Evolutionary conservation across 805 yeast species (phyloP), one percentile per base, ranked within the genome.

Genomic region (Candida jianshihensis): DNA sequence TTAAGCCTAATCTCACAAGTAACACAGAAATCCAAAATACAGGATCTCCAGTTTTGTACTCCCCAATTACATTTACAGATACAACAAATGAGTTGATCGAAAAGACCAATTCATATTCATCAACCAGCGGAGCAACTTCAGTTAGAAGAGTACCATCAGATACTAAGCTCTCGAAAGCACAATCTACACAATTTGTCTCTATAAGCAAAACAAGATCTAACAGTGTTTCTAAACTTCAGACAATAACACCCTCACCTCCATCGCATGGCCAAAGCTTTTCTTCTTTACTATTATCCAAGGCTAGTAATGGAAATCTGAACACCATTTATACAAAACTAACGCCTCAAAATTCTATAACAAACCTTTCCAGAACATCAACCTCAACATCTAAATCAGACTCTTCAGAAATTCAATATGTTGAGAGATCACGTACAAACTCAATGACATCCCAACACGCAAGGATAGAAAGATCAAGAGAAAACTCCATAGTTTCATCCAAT

Each of bases 21-120:
- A 32, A 35, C 22, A 35, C 47, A 4, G 26, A 35, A 29, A 21
- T 6, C 8, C 39, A 21, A 21, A 13, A 19, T 2, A 33, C 48
- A 19, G 42, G 53, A 16, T 53, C 57, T 2, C 57, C 57, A 6
- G 46, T 47, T 11, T 27, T 51, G 12, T 42, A 45, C 21, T 49
- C 56, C 3, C 57, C 57, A 8, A 45, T 42, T 3, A 31, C 10
- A n/a, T 24, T 12, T 12, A 41, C 5, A 34, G 47, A 9, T 35
- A 31, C 13, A 42, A 33, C 4, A n/a, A n/a, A n/a, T n/a, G n/a
- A n/a, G n/a, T n/a, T n/a, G n/a, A n/a, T n/a, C n/a, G n/a, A n/a
- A n/a, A n/a, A n/a, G n/a, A n/a, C n/a, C n/a, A n/a, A n/a, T n/a
- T n/a, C n/a, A n/a, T n/a, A n/a, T n/a, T n/a, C n/a, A n/a, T 7